phyloP scores from a whole-genome alignment of 345 rosid genomes.

The Eucalyptus camaldulensis region DNA sequence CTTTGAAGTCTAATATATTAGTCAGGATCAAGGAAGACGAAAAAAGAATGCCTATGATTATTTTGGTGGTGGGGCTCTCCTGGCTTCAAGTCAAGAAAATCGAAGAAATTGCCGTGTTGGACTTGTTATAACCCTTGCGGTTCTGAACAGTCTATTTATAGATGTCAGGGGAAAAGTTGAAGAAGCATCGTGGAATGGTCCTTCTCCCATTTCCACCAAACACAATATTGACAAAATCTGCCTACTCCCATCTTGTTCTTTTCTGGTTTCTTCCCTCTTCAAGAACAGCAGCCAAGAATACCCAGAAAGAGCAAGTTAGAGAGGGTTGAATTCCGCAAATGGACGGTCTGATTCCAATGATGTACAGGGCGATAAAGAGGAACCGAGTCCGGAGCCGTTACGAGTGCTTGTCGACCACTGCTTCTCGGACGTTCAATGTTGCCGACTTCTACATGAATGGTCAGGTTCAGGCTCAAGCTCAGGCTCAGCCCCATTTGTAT shows the following conservation, averaged over 20 bases:
- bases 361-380: constrained; percentile 58
- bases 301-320: neutral
- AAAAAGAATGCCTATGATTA: neutral
- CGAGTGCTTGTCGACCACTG: constrained; percentile 51
- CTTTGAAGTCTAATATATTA: neutral
- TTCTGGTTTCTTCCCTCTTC: neutral
- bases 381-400: constrained; percentile 45
- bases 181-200: neutral
- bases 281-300: too few species aligned
- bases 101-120: neutral
- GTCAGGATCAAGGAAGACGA: neutral
- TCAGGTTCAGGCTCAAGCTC: neutral
- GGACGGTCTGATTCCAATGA: constrained; percentile 84
- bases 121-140: neutral
- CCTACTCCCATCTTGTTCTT: neutral
- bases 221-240: neutral
- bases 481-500: neutral
- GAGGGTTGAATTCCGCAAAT: neutral
- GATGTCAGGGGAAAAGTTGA: neutral
- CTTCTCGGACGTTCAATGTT: constrained; percentile 22
- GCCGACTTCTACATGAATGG: constrained; percentile 3
- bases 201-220: neutral
- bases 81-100: neutral
- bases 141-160: neutral
- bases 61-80: neutral